phyloP scores from a whole-genome alignment of 352 stramenopile species.

The Phytophthora fragariaefolia region DNA sequence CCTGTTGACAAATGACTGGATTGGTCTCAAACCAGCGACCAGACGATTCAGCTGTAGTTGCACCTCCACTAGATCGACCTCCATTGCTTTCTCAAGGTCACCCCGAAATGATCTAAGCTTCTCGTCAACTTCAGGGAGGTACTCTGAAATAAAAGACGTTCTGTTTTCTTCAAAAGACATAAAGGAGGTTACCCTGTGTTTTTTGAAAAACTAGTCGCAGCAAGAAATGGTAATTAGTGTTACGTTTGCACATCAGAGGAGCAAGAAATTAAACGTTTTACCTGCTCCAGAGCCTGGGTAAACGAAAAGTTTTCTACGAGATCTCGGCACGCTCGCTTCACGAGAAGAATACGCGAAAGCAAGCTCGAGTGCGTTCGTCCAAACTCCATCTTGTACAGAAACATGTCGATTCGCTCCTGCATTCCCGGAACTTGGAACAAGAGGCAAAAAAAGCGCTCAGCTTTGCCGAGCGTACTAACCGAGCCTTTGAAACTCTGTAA shows the following conservation, averaged over 20 bases:
- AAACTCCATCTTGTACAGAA: constrained; percentile 84
- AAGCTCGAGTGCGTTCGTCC: constrained; percentile 45
- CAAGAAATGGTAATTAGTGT: constrained; percentile 5
- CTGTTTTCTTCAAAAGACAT: constrained; percentile 37
- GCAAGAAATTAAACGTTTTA: constrained; percentile 17
- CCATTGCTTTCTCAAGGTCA: constrained; percentile 58
- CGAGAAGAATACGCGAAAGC: constrained; percentile 53
- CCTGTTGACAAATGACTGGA: constrained; percentile 61
- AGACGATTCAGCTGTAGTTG: constrained; percentile 72
- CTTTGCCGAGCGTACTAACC: constrained; percentile 60
- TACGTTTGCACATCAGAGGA: neutral
- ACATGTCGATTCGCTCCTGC: constrained; percentile 72
- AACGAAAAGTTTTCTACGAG: constrained; percentile 78
- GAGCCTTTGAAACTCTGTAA: constrained; percentile 56
- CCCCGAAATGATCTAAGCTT: constrained; percentile 63
- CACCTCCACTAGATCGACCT: constrained; percentile 65
- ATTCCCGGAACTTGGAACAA: constrained; percentile 68
- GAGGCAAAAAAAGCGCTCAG: constrained; percentile 75
- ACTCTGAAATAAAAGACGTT: constrained; percentile 42
- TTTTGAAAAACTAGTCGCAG: constrained; percentile 55
- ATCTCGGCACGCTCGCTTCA: constrained; percentile 71
- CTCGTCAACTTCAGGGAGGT: constrained; percentile 52
- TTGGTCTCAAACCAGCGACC: constrained; percentile 46
- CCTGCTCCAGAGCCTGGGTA: constrained; percentile 53
- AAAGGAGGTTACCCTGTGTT: constrained; percentile 43